These are phyloP conservation scores for Syzygium jambos DNA, from an alignment of 345 rosid species.

Conservation along the genomic window DNA sequence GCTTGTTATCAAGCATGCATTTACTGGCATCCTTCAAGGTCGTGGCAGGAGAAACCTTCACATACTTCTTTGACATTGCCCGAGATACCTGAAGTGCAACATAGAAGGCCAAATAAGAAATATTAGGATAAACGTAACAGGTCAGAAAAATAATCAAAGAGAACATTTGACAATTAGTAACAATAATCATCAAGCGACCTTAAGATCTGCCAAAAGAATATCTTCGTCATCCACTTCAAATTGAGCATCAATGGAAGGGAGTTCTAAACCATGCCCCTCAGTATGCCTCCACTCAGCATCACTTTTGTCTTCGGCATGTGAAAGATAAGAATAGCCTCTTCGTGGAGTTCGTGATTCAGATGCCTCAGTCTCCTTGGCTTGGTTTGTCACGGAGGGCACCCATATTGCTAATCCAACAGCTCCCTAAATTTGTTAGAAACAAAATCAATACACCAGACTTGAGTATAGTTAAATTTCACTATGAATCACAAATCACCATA, in stretches of 20 bases:
- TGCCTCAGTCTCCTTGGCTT: constrained; percentile 60
- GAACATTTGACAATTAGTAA: neutral
- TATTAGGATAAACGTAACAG: neutral
- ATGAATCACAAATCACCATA: neutral
- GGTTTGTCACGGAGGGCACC: constrained; percentile 96
- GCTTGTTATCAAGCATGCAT: constrained; percentile 57
- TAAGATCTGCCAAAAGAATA: constrained; percentile 58
- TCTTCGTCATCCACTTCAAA: constrained; percentile 52
- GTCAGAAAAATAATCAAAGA: neutral
- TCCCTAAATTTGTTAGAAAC: constrained; percentile 37
- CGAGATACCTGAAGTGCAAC: constrained; percentile 39
- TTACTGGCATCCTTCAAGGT: constrained; percentile 74
- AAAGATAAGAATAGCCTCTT: constrained; percentile 68
- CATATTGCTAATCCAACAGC: constrained; percentile 99
- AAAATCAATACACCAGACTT: constrained; percentile 5
- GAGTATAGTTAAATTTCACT: neutral
- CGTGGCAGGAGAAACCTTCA: constrained; percentile 39
- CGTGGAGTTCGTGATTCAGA: constrained; percentile 41
- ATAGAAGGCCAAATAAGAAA: neutral
- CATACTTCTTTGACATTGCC: constrained; percentile 78
- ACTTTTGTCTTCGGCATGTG: constrained; percentile 41
- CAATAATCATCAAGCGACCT: constrained; percentile 25
- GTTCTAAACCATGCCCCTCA: constrained; percentile 53
- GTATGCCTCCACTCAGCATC: constrained; percentile 32
- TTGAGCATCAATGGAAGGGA: constrained; percentile 39